Base-by-base conservation (phyloP, 1,284 basidiomycete genomes). In the Cryptococcus sp. region DNA sequence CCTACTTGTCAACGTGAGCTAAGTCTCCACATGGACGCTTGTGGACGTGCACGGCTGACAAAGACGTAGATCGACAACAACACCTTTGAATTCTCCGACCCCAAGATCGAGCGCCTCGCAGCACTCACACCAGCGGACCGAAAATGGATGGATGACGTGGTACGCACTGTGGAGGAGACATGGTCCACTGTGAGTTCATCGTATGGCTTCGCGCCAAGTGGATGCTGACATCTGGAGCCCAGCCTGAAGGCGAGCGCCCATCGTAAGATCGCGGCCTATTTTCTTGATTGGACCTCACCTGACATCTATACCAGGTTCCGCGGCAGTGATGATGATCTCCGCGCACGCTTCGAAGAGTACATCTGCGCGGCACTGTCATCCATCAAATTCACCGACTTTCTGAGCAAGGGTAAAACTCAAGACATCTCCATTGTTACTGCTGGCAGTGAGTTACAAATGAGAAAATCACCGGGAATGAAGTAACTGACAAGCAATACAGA, bases 241-340 rank as follows among this genome's bases (percentile, higher is more conserved):
- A 58, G 57, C 56, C 66, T 15, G 68, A 69, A 39, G 66, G 63
- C n/a, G 60, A 67, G 53, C 61, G 67, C 3, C 61, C 67, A 12
- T 63, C 46, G 57, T 62, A 33, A 37, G 23, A 33, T 33, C 16
- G 5, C 28, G 28, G 28, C 9, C 16, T 23, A 16, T 23, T 23
- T 33, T 5, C 42, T 23, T 1, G 18, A 42, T 38, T 18, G 40
- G 24, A 48, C 16, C 11, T 51, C 46, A 18, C n/a, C 52, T 53
- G 20, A 53, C 38, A 12, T 11, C 8, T 33, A 12, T n/a, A 9
- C 18, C 52, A 69, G 69, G 5, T 96, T 94, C 77, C 87, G 87
- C 73, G 93, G 93, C 12, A 91, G 89, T 63, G 92, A 96, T 68
- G 94, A 97, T 74, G 95, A 94, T 71, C 77, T 97, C 38, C 81